These are phyloP conservation scores for Diaporthe nobilis DNA, from an alignment of 2,329 filamentous ascomycete species.

Conservation along the genomic window DNA sequence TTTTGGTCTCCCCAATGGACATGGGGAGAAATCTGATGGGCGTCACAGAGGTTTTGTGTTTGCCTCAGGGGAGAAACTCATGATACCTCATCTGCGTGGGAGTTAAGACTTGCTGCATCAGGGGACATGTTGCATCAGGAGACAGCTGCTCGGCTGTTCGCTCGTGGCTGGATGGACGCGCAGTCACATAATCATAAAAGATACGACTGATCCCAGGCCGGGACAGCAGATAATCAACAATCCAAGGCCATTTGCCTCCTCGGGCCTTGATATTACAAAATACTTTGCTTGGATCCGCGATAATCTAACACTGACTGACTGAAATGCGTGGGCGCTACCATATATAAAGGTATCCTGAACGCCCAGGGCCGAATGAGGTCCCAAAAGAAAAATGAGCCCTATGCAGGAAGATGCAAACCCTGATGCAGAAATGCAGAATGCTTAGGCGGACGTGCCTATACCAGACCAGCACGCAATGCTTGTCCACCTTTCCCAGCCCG, in stretches of 20 bases:
- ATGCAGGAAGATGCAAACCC: constrained; percentile 34
- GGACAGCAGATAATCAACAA: constrained; percentile 23
- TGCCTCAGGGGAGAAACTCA: constrained; percentile 24
- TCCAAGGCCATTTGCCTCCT: constrained; percentile 6
- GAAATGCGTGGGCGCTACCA: constrained; percentile 39
- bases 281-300: constrained; percentile 12
- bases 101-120: constrained; percentile 36
- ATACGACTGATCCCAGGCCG: constrained; percentile 1
- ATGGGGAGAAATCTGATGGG: neutral
- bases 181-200: constrained; percentile 7
- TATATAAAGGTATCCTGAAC: constrained; percentile 39
- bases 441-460: constrained; percentile 21
- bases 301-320: constrained; percentile 24
- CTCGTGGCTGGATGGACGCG: constrained; percentile 13
- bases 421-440: constrained; percentile 27
- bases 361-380: constrained; percentile 3
- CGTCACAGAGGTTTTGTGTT: constrained; percentile 8
- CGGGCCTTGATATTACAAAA: constrained; percentile 24
- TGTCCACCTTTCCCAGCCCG: constrained; percentile 8
- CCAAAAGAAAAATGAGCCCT: neutral
- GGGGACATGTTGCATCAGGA: neutral
- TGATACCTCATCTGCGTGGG: constrained; percentile 42
- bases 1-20: constrained; percentile 10
- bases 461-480: constrained; percentile 32
- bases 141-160: constrained; percentile 9